Base-by-base conservation (phyloP, 1,284 basidiomycete genomes). In the Heterobasidion irregulare region DNA sequence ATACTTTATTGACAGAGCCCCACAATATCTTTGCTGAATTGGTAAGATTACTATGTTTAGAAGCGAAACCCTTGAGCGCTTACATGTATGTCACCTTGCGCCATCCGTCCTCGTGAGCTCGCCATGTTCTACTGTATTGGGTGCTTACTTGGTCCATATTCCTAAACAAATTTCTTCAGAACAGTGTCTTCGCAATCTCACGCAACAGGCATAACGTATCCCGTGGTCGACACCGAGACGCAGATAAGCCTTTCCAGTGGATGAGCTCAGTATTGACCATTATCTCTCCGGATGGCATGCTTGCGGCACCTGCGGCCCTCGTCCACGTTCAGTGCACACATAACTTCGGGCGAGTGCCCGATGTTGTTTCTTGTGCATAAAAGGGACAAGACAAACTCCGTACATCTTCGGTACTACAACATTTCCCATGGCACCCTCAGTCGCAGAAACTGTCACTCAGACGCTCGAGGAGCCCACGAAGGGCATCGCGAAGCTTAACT, bases 361-460 rank as follows among this genome's bases (percentile, higher is more conserved):
- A 26, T 26, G 26, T 26, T 5, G 26, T 26, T 5, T 5, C 26
- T 26, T 26, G 26, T 26, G 26, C 26, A 26, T 26, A 26, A 26
- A 26, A 26, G 26, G 26, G 26, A 26, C 26, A 26, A 26, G 26
- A 26, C 26, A 26, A 26, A 26, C 26, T 26, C 4, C 26, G 26
- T 26, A 26, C 26, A 26, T 26, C 26, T 26, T 26, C 26, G 6
- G 26, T 26, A 4, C 26, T 41, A n/a, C 6, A 12, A 41, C 38
- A 41, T n/a, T 34, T 19, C 45, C 49, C 45, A 64, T 64, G 62
- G 58, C 62, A 13, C 60, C 62, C 35, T 56, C 58, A 51, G 53
- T 56, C 44, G 59, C 61, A 36, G 57, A 61, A 47, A 61, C 58
- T 38, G 53, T 57, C 47, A 33, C 56, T 36, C 38, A 54, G 16